Evolutionary conservation across 1,284 basidiomycete genomes (phyloP).

Genomic region (Marasmius oreades): DNA sequence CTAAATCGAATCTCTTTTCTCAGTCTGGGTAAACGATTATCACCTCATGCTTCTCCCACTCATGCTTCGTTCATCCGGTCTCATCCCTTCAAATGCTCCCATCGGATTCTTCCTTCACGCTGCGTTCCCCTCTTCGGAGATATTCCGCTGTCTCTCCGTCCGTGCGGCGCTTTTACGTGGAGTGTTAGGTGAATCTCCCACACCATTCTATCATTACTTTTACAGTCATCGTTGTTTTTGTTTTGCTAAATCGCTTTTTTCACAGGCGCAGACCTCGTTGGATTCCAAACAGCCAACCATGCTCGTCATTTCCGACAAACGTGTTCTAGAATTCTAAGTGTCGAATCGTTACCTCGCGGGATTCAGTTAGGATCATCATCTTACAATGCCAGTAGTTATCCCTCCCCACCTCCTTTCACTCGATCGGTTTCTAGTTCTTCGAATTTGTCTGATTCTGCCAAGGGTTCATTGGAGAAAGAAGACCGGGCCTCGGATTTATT

Average conservation of each 20-base stretch:
- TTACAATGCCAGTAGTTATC: not conserved
- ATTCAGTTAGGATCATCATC: conserved; percentile 50
- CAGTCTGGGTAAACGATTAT: conserved; percentile 81
- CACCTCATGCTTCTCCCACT: conserved; percentile 83
- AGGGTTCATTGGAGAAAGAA: not conserved
- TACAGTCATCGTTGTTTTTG: too few relatives aligned
- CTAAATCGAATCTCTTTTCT: not conserved
- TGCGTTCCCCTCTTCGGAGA: conserved; percentile 85
- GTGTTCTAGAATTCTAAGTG: conserved; percentile 75
- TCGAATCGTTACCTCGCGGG: conserved; percentile 82
- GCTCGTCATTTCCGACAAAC: conserved; percentile 82
- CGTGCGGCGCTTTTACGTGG: conserved; percentile 67
- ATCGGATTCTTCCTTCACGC: conserved; percentile 86
- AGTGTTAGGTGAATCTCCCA: conserved; percentile 62
- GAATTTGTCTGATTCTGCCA: not conserved
- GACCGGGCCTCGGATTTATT: not conserved
- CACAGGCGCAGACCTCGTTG: conserved; percentile 41
- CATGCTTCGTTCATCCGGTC: conserved; percentile 57
- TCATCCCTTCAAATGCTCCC: conserved; percentile 55
- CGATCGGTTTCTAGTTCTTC: not conserved
- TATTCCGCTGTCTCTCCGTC: conserved; percentile 79
- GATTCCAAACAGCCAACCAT: conserved; percentile 84
- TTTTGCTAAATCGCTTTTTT: not conserved
- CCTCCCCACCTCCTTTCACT: not conserved
- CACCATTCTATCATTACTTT: not conserved